These are phyloP conservation scores for Adansonia gregorii DNA, from an alignment of 441 rosid genomes.

Conservation along the genomic window DNA sequence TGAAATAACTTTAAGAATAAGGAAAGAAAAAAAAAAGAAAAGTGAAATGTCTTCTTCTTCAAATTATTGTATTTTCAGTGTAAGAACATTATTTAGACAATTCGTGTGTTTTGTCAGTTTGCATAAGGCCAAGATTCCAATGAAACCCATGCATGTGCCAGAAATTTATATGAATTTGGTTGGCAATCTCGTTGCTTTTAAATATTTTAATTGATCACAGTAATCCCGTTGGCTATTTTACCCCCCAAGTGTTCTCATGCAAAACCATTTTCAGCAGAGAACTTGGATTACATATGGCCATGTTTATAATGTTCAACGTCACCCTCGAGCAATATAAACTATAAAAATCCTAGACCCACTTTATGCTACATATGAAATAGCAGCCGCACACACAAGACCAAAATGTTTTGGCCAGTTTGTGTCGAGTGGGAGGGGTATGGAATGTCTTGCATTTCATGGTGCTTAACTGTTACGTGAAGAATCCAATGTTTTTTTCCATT, in stretches of 20 bases:
- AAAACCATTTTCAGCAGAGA: no score
- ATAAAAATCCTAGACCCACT: slow-evolving; percentile 13
- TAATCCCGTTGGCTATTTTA: background rate
- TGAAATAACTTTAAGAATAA: no score
- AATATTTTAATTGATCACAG: no score
- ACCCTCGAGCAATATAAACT: background rate
- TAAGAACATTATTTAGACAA: background rate
- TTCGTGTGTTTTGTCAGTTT: background rate
- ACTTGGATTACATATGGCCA: background rate
- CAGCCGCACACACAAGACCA: slow-evolving; percentile 15
- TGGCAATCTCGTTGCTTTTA: background rate
- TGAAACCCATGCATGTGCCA: slow-evolving; percentile 1
- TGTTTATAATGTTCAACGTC: background rate
- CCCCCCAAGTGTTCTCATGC: background rate
- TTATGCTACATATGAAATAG: slow-evolving; percentile 10
- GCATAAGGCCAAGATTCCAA: slow-evolving; percentile 9
- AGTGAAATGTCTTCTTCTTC: background rate
- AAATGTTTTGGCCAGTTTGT: slow-evolving; percentile 11
- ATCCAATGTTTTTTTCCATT: slow-evolving; percentile 20
- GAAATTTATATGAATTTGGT: background rate
- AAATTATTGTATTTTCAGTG: background rate
- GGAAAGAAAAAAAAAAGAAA: background rate
- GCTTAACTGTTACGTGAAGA: slow-evolving; percentile 19
- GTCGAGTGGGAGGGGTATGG: background rate
- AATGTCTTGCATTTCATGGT: slow-evolving; percentile 19